phyloP scores from a whole-genome alignment of 2,329 filamentous ascomycete genomes.

The Knufia fluminis region DNA sequence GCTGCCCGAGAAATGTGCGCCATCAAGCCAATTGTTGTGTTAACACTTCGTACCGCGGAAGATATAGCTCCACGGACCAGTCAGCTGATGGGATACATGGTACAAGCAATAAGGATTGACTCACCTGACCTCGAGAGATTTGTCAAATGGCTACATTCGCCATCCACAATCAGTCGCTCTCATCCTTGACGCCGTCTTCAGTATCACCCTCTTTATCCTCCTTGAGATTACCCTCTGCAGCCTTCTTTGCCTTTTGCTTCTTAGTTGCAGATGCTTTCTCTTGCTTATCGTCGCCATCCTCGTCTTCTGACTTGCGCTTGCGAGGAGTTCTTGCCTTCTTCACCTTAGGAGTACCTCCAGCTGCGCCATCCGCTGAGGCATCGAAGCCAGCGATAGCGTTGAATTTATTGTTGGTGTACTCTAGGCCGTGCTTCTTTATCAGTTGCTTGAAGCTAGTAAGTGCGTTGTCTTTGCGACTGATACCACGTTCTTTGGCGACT shows the following conservation, averaged over 20 bases:
- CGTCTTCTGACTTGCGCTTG: neutral
- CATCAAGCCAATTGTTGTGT: no score
- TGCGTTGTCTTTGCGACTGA: neutral
- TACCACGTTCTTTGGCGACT: neutral
- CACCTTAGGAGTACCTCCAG: neutral
- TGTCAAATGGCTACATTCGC: no score
- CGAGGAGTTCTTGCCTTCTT: neutral
- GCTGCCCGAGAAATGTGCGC: no score
- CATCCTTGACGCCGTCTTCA: neutral
- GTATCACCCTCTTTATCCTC: neutral
- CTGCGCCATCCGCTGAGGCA: neutral
- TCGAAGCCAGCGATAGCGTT: neutral
- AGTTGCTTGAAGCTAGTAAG: neutral
- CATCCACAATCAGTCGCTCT: neutral
- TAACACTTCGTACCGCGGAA: no score
- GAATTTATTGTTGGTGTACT: slow-evolving; percentile 1
- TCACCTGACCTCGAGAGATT: no score
- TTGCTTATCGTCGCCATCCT: neutral
- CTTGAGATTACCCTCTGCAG: neutral
- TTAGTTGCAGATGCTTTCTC: neutral
- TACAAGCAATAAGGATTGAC: no score
- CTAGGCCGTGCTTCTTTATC: neutral
- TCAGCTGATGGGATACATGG: no score
- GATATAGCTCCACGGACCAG: no score
- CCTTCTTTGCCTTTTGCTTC: neutral